phyloP scores from a whole-genome alignment of 2,329 filamentous ascomycete genomes.

The Sporothrix brasiliensis region DNA sequence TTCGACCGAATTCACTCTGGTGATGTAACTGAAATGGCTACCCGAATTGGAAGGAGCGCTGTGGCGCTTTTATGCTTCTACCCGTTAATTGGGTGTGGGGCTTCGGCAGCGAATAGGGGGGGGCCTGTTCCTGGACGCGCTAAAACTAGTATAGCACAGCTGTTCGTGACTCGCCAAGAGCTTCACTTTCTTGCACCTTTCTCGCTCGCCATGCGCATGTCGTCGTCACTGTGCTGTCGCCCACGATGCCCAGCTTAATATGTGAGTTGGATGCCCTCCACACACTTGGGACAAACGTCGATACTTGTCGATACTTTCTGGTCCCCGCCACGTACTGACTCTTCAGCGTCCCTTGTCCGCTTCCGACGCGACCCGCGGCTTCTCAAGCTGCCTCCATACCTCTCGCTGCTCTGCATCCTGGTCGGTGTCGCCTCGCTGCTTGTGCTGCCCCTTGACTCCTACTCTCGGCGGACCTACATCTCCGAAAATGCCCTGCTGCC shows the following conservation, averaged over 20 bases:
- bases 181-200: conserved; percentile 9
- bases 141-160: conserved; percentile 22
- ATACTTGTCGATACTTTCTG: not conserved
- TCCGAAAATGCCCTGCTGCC: conserved; percentile 96
- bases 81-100: conserved; percentile 26
- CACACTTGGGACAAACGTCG: not conserved
- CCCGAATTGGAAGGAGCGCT: not conserved
- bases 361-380: conserved; percentile 80
- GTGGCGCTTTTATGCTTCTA: conserved; percentile 21
- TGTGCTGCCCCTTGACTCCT: conserved; percentile 83
- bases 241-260: conserved; percentile 57
- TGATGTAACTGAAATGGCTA: not conserved
- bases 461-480: conserved; percentile 91
- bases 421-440: conserved; percentile 89
- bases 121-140: conserved; percentile 17
- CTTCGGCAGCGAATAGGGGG: conserved; percentile 23
- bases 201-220: conserved; percentile 22
- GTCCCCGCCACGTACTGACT: conserved; percentile 24
- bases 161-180: conserved; percentile 28
- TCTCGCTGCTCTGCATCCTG: conserved; percentile 81
- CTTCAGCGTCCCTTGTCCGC: conserved; percentile 62
- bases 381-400: conserved; percentile 80
- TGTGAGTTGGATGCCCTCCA: conserved; percentile 46
- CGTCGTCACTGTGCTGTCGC: conserved; percentile 20
- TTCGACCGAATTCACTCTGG: not conserved